Conservation (phyloP, 2,329 filamentous ascomycete genomes). For the Trichoderma polysporum region DNA sequence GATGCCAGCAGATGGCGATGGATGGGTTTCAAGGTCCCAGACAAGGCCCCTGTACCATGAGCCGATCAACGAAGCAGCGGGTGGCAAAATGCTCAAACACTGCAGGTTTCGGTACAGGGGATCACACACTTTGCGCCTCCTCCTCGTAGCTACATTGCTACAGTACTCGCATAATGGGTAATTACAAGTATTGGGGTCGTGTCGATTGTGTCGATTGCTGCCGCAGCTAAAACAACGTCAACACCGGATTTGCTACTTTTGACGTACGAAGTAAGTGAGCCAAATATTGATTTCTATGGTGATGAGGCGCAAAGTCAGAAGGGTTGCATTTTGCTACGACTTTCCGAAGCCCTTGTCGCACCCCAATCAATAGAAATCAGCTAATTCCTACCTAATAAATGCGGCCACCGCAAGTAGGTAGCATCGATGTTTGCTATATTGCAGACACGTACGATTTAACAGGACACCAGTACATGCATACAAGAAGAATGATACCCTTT, state of each 20-base stretch:
- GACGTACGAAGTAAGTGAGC: background rate
- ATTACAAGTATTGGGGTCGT: background rate
- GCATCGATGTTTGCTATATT: background rate
- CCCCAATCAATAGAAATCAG: background rate
- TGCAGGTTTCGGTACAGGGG: constrained; percentile 10
- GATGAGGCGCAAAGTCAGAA: background rate
- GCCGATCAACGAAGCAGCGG: background rate
- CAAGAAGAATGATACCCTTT: background rate
- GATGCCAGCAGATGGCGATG: background rate
- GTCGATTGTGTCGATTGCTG: background rate
- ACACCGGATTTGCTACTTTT: background rate
- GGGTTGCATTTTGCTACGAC: background rate
- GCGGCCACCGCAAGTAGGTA: background rate
- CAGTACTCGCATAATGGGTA: background rate
- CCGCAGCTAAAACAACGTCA: background rate
- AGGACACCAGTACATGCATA: background rate
- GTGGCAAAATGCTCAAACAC: constrained; percentile 14
- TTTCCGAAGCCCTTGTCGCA: constrained; percentile 14
- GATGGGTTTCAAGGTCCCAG: background rate
- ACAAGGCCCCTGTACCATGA: background rate
- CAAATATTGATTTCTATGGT: background rate
- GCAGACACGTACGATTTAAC: background rate
- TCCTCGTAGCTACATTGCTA: no score
- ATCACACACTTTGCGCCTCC: no score
- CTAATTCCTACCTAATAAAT: background rate